Evolutionary conservation across 2,329 filamentous ascomycete genomes (phyloP), one percentile per base, ranked within the genome.

Genomic region (Pseudopithomyces maydicus): DNA sequence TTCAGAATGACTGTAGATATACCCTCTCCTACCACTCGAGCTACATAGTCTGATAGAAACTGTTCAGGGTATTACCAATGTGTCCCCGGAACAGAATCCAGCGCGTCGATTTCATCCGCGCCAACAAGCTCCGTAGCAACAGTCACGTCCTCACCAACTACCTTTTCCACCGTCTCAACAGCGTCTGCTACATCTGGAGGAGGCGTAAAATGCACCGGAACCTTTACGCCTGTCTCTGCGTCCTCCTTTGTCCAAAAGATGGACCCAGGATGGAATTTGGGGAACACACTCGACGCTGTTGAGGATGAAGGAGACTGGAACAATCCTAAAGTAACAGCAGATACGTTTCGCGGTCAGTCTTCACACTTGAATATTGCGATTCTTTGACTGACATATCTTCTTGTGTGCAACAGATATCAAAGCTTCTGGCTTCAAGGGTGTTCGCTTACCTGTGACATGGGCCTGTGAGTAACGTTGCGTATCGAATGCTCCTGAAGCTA

Each of bases 381-480:
- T 14, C 17, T 15, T 1, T 19, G 12, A 49, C 46, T 38, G 20
- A 49, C 7, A 6, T 17, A n/a, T 11, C 10, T 14, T 20, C 12
- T 22, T 19, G 3, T 10, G 12, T 47, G 11, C 12, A 26, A 39
- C 17, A 49, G 46, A 81, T 49, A 77, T 84, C 33, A 82, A 84
- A 64, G 72, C 75, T 1, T 77, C 81, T 1, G 85, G 85, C 0
- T 87, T 85, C 74, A 85, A 84, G 59, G 80, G 82, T 52, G 76
- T 88, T 47, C 79, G 85, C 12, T 80, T 88, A 42, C 85, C 85
- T 19, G 83, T 87, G 1, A 87, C 85, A 2, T 87, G 83, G 75
- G 78, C 82, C 2, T 79, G 42, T 44, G 26, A 26, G 42, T 44
- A 11, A 0, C 20, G 2, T 12, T 12, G 6, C 15, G 15, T 8